Evolutionary conservation across 225 moss, liverwort and hornwort species (phyloP), one percentile per base, ranked within the genome.

Genomic region (Marchantia paleacea): DNA sequence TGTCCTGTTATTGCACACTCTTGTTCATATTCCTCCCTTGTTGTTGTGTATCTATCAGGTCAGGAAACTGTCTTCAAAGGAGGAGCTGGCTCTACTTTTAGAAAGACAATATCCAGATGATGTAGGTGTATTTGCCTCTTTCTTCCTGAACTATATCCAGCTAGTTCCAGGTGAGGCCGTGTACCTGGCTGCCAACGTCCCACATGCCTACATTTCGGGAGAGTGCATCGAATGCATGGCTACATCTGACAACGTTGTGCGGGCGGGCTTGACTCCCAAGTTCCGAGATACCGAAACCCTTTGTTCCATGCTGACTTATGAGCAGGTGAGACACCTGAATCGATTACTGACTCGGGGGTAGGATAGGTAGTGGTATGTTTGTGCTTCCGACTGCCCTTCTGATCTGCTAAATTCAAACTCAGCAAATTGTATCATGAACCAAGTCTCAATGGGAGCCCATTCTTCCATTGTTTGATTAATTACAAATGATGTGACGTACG

Each of bases 201-300:
- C 97, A 50, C 97, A 97, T 80, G 95, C 97, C 3, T 97, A 97
- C 76, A 81, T 97, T 24, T 89, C 89, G 65, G 97, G 97, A 55
- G 92, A 97, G 77, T 92, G 92, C 68, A 75, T 97, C 7, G 97
- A 97, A 85, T 97, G 97, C 86, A 97, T 97, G 97, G 97, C 97
- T 26, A 89, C 97, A 80, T 97, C 97, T 15, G 97, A 97, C 86
- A 97, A 97, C 60, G 97, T 97, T 53, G 95, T 97, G 39, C 90
- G 97, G 7, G 97, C 97, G 52, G 97, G 97, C 55, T 89, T 97
- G 81, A 97, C 97, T 47, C 91, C 95, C 54, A 97, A 97, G 89
- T 93, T 85, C 52, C 87, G 91, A 26, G 97, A 95, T 85, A 97
- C 95, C 7, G 73, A 83, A 78, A 97, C 91, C 20, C 95, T 97